Evolutionary conservation across 2,329 filamentous ascomycete genomes (phyloP).

Genomic region (Alternaria arborescens): DNA sequence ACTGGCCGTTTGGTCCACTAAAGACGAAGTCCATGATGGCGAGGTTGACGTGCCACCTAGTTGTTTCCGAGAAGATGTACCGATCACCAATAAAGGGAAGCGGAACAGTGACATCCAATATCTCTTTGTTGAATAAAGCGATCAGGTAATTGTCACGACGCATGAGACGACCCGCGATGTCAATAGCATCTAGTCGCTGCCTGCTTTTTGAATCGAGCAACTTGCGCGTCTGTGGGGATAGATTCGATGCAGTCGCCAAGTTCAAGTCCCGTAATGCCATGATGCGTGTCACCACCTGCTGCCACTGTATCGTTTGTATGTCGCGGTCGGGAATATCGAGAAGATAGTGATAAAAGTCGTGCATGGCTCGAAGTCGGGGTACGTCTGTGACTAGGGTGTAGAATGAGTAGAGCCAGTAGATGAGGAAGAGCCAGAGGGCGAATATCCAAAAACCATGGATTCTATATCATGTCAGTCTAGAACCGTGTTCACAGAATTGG

Average conservation of each 20-base stretch:
- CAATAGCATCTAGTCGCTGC: slow-evolving; percentile 92
- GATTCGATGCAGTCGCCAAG: slow-evolving; percentile 75
- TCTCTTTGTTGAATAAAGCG: slow-evolving; percentile 95
- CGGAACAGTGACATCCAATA: slow-evolving; percentile 85
- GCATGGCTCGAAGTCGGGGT: slow-evolving; percentile 76
- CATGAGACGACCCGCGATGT: slow-evolving; percentile 97
- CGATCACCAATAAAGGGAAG: slow-evolving; percentile 82
- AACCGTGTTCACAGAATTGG: neutral
- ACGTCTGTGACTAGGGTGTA: slow-evolving; percentile 78
- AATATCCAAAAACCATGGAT: slow-evolving; percentile 82
- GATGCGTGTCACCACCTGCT: slow-evolving; percentile 84
- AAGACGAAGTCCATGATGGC: slow-evolving; percentile 95
- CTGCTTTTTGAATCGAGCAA: slow-evolving; percentile 86
- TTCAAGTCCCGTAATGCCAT: slow-evolving; percentile 87
- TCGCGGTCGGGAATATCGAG: slow-evolving; percentile 85
- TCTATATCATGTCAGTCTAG: slow-evolving; percentile 42
- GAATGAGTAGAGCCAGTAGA: slow-evolving; percentile 84
- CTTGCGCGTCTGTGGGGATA: slow-evolving; percentile 66
- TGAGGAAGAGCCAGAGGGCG: slow-evolving; percentile 81
- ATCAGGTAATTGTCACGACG: slow-evolving; percentile 96
- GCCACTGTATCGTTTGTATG: slow-evolving; percentile 95
- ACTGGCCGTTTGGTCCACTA: slow-evolving; percentile 79
- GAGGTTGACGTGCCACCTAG: slow-evolving; percentile 91
- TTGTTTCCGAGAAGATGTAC: slow-evolving; percentile 85
- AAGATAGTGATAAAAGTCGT: slow-evolving; percentile 84